Evolutionary conservation across 371 early-diverging fungal genomes (phyloP).

Genomic region (Mucor circinelloides): DNA sequence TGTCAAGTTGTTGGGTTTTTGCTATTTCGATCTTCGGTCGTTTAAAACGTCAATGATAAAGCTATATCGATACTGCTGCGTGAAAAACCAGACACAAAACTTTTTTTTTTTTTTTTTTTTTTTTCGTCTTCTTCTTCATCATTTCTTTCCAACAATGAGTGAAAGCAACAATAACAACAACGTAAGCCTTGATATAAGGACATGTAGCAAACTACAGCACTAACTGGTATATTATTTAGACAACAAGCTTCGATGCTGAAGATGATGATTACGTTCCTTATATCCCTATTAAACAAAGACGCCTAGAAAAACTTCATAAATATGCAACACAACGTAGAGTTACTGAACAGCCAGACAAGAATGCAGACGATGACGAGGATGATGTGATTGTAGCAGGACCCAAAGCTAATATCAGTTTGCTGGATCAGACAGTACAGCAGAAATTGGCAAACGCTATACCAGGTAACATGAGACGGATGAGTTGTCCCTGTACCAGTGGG

Average conservation of each 20-base stretch:
- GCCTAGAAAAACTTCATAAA: slow-evolving; percentile 59
- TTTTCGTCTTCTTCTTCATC: no score
- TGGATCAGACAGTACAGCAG: slow-evolving; percentile 86
- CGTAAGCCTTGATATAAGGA: no score
- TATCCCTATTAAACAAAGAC: slow-evolving; percentile 79
- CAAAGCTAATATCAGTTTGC: slow-evolving; percentile 68
- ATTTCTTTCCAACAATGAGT: no score
- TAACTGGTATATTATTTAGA: no score
- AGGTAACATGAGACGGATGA: slow-evolving; percentile 22
- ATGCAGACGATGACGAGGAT: slow-evolving; percentile 43
- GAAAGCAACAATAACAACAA: no score
- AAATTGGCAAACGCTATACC: slow-evolving; percentile 59
- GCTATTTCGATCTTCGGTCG: no score
- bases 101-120: no score
- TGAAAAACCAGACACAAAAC: no score
- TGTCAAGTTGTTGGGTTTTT: no score
- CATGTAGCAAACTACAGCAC: no score
- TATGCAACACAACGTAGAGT: slow-evolving; percentile 44
- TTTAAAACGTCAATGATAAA: no score
- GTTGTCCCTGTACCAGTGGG: not conserved
- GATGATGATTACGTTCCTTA: slow-evolving; percentile 77
- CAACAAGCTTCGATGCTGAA: slow-evolving; percentile 3
- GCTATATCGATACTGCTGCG: no score
- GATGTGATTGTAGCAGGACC: slow-evolving; percentile 59
- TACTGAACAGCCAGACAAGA: slow-evolving; percentile 27